Base-by-base conservation (phyloP, 768 basidiomycete genomes). In the Psilocybe cubensis region DNA sequence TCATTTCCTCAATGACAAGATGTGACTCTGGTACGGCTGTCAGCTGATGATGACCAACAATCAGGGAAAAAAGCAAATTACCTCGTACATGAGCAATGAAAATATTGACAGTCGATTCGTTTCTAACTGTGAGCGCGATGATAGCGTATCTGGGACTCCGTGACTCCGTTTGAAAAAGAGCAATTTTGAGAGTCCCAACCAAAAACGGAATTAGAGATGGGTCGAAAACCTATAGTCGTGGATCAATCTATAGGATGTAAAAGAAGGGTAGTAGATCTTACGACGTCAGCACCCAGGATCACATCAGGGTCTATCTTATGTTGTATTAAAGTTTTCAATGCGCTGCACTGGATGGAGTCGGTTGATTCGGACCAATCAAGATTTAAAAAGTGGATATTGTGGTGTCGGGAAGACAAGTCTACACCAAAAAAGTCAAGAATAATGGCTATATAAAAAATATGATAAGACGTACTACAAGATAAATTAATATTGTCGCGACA, bases 251-350 rank as follows among this genome's bases (percentile, higher is more conserved):
- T 21, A 6, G 31, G 29, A 28, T 14, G 17, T 18, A 18, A 9
- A 47, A 48, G 4, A 41, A 33, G 55, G 33, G 35, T 24, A 17
- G 40, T 20, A 21, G 42, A 31, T 69, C 71, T 28, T 40, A 79
- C 80, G 45, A 92, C 76, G 66, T 94, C 91, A 40, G 91, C 86
- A 7, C 91, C 91, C 0, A 94, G 64, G 33, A 93, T 74, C 7
- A 92, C 52, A 47, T 89, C 84, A 2, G 82, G 75, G 5, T 76
- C 66, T 12, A 82, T 72, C 18, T 78, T 73, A 20, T 79, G 71
- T 21, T 68, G 55, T 3, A 92, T 62, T 2, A 81, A 63, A 4
- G 64, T 63, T 6, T 62, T 57, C 3, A 74, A 40, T 9, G 74
- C 58, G 46, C 59, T 48, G 8, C 56, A 48, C 21, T 68, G 62